phyloP scores from a whole-genome alignment of 352 stramenopile species.

The Globisporangium cylindrosporum region DNA sequence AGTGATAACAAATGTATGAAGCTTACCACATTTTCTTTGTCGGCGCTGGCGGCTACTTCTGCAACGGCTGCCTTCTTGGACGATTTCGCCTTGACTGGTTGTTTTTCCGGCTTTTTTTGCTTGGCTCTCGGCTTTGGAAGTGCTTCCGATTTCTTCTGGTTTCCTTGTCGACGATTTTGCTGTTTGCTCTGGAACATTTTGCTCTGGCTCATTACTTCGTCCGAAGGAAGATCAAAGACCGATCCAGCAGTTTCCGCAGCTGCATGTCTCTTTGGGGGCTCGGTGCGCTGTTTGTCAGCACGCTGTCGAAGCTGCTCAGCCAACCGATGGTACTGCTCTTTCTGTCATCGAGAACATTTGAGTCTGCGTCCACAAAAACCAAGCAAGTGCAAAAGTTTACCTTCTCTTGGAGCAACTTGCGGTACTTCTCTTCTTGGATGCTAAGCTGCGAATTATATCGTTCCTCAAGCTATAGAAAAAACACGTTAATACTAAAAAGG shows the following conservation, averaged over 20 bases:
- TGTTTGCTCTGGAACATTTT: neutral
- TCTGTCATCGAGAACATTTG: neutral
- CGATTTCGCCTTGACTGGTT: neutral
- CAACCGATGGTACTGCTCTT: neutral
- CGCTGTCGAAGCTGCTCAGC: constrained; percentile 1
- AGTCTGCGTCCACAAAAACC: neutral
- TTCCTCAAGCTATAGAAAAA: constrained; percentile 4
- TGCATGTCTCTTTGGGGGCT: neutral
- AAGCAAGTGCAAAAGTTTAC: neutral
- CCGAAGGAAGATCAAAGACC: neutral
- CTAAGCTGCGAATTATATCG: neutral
- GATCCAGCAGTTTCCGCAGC: neutral
- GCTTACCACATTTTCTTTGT: constrained; percentile 14
- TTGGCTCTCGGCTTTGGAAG: neutral
- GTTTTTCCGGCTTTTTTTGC: constrained; percentile 5
- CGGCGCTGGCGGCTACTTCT: neutral
- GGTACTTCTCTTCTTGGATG: constrained; percentile 7
- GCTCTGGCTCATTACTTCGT: neutral
- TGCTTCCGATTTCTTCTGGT: neutral
- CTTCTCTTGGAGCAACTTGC: constrained; percentile 8
- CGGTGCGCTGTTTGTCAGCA: neutral
- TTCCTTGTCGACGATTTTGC: neutral
- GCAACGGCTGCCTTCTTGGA: neutral
- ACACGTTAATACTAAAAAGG: neutral
- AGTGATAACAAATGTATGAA: neutral